Evolutionary conservation across 208 protist species (phyloP).

Genomic region (Porcisia hertigi): DNA sequence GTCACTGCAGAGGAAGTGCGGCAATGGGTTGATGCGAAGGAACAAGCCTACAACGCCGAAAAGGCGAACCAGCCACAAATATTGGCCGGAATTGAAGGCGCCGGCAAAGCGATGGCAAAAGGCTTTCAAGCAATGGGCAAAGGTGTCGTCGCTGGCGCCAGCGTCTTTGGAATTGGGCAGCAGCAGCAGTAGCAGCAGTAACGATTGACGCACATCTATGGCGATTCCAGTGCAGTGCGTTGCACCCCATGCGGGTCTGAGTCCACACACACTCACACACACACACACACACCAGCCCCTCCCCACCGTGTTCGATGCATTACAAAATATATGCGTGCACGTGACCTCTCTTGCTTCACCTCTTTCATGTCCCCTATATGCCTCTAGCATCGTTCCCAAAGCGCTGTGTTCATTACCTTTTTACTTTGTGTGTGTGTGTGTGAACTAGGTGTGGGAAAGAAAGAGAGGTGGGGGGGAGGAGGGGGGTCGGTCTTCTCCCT

Average conservation of each 20-base stretch:
- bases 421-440: no score
- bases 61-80: conserved; percentile 59
- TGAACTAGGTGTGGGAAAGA: neutral
- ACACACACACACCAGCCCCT: no score
- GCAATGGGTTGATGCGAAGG: conserved; percentile 51
- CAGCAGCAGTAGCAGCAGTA: conserved; percentile 6
- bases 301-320: neutral
- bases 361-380: neutral
- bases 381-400: neutral
- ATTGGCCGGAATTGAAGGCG: conserved; percentile 55
- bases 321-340: neutral
- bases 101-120: conserved; percentile 67
- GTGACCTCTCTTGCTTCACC: neutral
- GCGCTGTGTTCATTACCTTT: neutral
- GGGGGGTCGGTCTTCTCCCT: neutral
- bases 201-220: neutral
- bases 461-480: neutral
- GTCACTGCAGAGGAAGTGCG: conserved; percentile 56
- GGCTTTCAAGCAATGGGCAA: conserved; percentile 76
- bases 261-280: neutral
- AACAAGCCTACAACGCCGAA: conserved; percentile 46
- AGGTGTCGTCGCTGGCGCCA: conserved; percentile 45
- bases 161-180: conserved; percentile 38
- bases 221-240: conserved; percentile 1
- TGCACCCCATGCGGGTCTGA: neutral